phyloP scores from a whole-genome alignment of 108 stramenopile genomes.

The Cyclotella baltica region DNA sequence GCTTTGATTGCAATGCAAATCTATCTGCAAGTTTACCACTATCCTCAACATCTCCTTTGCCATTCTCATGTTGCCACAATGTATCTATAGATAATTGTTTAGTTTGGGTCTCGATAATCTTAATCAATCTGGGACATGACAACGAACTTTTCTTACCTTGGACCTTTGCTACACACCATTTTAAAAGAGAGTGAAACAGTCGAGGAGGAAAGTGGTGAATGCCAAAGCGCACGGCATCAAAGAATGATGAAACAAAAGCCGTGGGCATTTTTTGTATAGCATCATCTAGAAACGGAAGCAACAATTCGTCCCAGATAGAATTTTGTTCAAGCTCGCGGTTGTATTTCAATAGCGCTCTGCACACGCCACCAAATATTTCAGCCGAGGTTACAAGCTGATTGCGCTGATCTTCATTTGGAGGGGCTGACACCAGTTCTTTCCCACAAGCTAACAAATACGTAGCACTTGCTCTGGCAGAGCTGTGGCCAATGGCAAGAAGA shows the following conservation, averaged over 20 bases:
- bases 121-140: background rate
- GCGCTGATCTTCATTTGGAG: constrained; percentile 90
- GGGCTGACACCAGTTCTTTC: constrained; percentile 74
- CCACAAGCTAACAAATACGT: constrained; percentile 62
- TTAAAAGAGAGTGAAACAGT: constrained; percentile 62
- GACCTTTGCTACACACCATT: constrained; percentile 71
- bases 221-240: constrained; percentile 75
- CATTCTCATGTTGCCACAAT: constrained; percentile 74
- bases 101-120: background rate
- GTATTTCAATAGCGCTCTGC: constrained; percentile 58
- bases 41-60: constrained; percentile 35
- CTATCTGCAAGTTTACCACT: constrained; percentile 61
- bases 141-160: constrained; percentile 27
- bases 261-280: constrained; percentile 81
- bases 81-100: constrained; percentile 21
- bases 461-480: constrained; percentile 48
- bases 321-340: constrained; percentile 28
- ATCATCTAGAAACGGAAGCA: constrained; percentile 84
- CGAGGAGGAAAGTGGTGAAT: constrained; percentile 75
- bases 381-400: constrained; percentile 85
- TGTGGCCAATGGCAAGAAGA: constrained; percentile 56
- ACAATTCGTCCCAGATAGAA: constrained; percentile 60
- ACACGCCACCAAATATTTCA: constrained; percentile 87
- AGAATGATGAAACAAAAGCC: constrained; percentile 68
- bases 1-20: constrained; percentile 86